Evolutionary conservation across 202 grass and related monocot genomes (phyloP), one percentile per base, ranked within the genome.

Genomic region (Zizania palustris): DNA sequence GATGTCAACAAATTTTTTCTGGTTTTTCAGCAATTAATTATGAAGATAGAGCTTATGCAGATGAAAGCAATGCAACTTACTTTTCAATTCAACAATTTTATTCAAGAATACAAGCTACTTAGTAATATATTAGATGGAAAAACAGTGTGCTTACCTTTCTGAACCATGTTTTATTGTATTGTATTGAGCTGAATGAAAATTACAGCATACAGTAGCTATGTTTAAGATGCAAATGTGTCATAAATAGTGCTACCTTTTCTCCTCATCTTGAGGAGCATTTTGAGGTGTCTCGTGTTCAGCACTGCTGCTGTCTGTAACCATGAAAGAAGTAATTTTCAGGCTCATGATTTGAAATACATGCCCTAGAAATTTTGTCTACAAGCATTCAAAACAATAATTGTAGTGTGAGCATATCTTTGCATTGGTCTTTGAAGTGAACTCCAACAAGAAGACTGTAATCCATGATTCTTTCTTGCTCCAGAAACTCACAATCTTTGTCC

Each of bases 361-460:
- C 44, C 57, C 63, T 39, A 55, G 4, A 28, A 38, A 11, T 16
- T 60, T 28, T 58, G 10, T 3, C 5, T 44, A 21, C n/a, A 73
- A 68, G 18, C 67, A 63, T 79, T 55, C 34, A 70, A 70, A 85
- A 65, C 14, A 75, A 59, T n/a, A 44, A 73, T 75, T 65, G n/a
- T 65, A 20, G 1, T 12, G 61, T 12, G 38, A 66, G 60, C 82
- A 83, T 84, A 88, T 89, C 86, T 82, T 88, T 86, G 85, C 76
- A 77, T 84, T 36, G 61, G 56, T 96, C 92, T 83, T 82, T 89
- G 83, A 90, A 97, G 76, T 97, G 94, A 84, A 97, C 75, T 44
- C 93, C 93, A 38, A 93, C 93, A 59, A 97, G 75, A 62, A 97
- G 91, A 82, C 93, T 97, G 36, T 97, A 97, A 77, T 97, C 93